phyloP scores from a whole-genome alignment of 352 stramenopile species.

The Phytophthora nicotianae region DNA sequence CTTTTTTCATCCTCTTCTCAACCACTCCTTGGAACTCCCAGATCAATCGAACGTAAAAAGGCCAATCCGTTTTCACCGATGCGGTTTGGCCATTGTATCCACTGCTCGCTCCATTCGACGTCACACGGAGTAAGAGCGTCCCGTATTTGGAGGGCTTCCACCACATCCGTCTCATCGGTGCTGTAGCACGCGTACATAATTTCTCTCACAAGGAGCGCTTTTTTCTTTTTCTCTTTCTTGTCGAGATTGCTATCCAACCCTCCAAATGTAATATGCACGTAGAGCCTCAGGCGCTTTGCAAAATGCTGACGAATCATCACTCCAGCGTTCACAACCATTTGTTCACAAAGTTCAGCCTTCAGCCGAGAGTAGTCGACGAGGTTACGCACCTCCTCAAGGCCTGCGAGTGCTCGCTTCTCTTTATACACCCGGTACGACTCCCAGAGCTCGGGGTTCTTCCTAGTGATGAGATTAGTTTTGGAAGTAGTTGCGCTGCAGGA shows the following conservation, averaged over 20 bases:
- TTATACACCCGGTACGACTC: constrained; percentile 19
- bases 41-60: too few relatives aligned
- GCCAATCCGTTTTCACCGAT: too few relatives aligned
- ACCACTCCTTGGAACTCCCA: too few relatives aligned
- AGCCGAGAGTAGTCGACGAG: neutral
- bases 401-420: neutral
- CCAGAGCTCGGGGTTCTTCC: constrained; percentile 19
- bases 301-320: constrained; percentile 22
- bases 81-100: too few relatives aligned
- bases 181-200: constrained; percentile 16
- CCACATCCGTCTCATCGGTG: neutral
- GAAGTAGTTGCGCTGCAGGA: constrained; percentile 14
- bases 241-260: neutral
- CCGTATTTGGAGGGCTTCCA: constrained; percentile 2
- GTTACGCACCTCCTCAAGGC: neutral
- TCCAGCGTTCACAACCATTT: constrained; percentile 12
- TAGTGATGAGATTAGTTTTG: constrained; percentile 10
- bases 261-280: constrained; percentile 8
- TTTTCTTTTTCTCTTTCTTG: constrained; percentile 13
- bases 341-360: constrained; percentile 7
- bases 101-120: too few relatives aligned
- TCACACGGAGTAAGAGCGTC: neutral
- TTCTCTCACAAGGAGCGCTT: constrained; percentile 1
- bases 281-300: neutral
- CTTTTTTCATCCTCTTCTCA: too few relatives aligned